Conservation (phyloP, 2,329 filamentous ascomycete genomes). For the Orbilia oligospora region DNA sequence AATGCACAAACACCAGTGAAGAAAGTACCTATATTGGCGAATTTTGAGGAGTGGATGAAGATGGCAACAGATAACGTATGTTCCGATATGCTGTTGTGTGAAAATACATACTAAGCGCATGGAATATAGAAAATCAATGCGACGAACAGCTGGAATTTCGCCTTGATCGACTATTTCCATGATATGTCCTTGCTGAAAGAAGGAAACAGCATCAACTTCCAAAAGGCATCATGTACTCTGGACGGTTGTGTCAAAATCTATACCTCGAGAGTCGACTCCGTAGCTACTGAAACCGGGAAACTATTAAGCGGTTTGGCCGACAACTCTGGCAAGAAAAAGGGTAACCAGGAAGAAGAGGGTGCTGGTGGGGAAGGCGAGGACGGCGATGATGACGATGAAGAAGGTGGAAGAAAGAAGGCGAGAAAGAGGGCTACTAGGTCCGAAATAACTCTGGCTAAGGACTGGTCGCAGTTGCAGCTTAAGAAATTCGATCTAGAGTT, state of each 20-base stretch:
- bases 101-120: neutral
- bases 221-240: conserved; percentile 96
- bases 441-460: conserved; percentile 91
- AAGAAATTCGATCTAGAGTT: conserved; percentile 99
- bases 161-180: conserved; percentile 99
- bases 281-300: conserved; percentile 96
- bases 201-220: conserved; percentile 97
- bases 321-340: conserved; percentile 78
- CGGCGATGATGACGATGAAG: conserved; percentile 74
- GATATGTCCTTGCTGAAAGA: conserved; percentile 98
- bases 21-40: conserved; percentile 92
- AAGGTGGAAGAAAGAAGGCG: conserved; percentile 75
- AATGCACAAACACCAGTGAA: conserved; percentile 93
- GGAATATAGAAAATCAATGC: conserved; percentile 86
- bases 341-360: conserved; percentile 76
- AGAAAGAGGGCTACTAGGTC: conserved; percentile 74
- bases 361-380: conserved; percentile 74
- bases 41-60: conserved; percentile 99
- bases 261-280: conserved; percentile 96
- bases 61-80: conserved; percentile 92
- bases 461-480: conserved; percentile 87
- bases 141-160: conserved; percentile 98
- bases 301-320: conserved; percentile 93
- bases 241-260: conserved; percentile 99
- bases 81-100: neutral